Base-by-base conservation (phyloP, 495 filamentous ascomycete genomes). In the Penicillium cataractarum region DNA sequence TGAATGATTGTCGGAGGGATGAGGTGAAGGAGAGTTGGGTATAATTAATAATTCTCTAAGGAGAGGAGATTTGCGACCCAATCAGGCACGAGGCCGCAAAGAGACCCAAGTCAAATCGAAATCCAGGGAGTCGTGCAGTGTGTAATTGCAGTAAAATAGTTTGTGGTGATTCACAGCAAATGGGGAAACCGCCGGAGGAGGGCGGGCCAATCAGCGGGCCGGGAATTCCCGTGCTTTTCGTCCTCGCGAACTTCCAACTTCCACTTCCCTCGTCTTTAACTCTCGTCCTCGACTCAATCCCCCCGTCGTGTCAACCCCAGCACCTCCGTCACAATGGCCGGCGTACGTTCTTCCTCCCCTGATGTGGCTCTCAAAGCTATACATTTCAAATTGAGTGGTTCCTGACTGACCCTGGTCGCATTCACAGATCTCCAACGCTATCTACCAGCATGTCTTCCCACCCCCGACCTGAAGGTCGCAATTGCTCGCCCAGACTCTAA, bases 391-490 rank as follows among this genome's bases (percentile, higher is more conserved):
- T 29, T 35, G 35, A 53, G 42, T 7, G 31, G n/a, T 40, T 40
- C 51, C 58, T 55, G 55, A 69, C 79, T 82, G 78, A 81, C 65
- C 62, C 24, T 13, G 40, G 55, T 64, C 65, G 61, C 58, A 60
- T 65, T 65, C 59, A 59, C 72, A 88, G 86, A 73, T 87, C 69
- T 73, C 83, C 69, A 79, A 83, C 72, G 71, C 80, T 69, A 68
- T 94, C 80, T 96, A 95, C 89, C 92, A 91, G 92, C 85, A 90
- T 80, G 90, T 88, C 79, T 78, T 74, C 72, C 65, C 40, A 62
- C 48, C 55, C 64, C 66, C 60, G 58, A 57, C 58, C 61, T 21
- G 12, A 63, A 52, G 58, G 54, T 64, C 63, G 26, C 61, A 65
- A 49, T 65, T 58, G 33, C 63, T 54, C 61, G 50, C 55, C 48